Percentiles rank a stretch among this genome's conserved stretches.
Conservation (phyloP, 257 asterid genomes). For the Solanum piurae region DNA sequence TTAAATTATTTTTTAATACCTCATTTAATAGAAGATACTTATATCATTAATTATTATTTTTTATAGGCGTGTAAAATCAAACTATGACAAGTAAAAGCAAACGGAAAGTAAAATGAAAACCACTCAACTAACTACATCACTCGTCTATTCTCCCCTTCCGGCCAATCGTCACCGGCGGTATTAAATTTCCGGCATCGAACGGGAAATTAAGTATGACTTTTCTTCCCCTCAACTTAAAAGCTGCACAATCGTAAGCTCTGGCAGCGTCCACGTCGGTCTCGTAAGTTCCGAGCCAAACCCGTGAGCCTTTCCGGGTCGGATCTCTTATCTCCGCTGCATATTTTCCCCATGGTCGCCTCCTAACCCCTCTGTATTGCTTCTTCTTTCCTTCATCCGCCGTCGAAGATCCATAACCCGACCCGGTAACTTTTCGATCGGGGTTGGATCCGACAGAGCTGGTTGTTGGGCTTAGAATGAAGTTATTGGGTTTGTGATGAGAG, state of each 20-base stretch:
- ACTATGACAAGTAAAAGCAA: too few relatives aligned
- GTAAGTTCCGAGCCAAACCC: conserved; percentile 81
- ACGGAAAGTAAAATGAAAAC: too few relatives aligned
- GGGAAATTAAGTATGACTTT: conserved; percentile 74
- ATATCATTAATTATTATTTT: too few relatives aligned
- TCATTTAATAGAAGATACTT: too few relatives aligned
- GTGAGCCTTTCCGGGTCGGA: conserved; percentile 56
- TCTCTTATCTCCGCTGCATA: conserved; percentile 88
- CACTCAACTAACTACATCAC: not conserved
- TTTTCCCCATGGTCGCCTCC: conserved; percentile 84
- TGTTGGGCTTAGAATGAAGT: not conserved
- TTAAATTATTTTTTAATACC: too few relatives aligned
- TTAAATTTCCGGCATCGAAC: conserved; percentile 50
- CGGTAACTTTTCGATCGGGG: conserved; percentile 4
- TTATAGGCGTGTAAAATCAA: too few relatives aligned
- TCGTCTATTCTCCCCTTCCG: conserved; percentile 34
- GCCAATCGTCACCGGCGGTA: conserved; percentile 28
- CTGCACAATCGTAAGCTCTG: conserved; percentile 75
- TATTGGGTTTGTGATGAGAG: not conserved
- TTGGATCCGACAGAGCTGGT: not conserved
- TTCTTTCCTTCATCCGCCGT: not conserved
- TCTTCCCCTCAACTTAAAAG: conserved; percentile 66
- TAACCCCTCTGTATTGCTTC: conserved; percentile 54
- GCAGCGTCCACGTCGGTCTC: conserved; percentile 65
- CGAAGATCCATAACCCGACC: not conserved